These are phyloP conservation scores for Phytophthora constricta DNA, from an alignment of 352 stramenopile genomes.

Conservation along the genomic window DNA sequence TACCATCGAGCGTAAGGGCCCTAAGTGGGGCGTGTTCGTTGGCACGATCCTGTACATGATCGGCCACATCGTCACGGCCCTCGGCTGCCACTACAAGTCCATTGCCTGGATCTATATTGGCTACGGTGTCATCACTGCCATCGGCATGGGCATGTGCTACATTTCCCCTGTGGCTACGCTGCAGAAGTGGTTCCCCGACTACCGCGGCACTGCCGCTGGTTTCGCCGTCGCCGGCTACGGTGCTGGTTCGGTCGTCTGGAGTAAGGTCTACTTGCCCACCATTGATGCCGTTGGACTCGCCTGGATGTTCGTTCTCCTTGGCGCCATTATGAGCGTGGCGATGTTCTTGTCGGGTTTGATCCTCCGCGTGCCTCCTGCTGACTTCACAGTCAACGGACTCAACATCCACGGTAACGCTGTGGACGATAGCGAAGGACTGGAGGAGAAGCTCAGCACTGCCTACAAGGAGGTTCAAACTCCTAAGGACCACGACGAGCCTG, in stretches of 20 bases:
- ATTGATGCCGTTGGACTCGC: constrained; percentile 51
- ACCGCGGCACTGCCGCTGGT: constrained; percentile 66
- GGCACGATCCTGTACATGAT: constrained; percentile 55
- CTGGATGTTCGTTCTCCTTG: constrained; percentile 52
- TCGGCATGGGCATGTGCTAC: constrained; percentile 75
- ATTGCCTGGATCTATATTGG: constrained; percentile 66
- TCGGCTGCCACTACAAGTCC: constrained; percentile 58
- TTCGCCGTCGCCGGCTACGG: constrained; percentile 72
- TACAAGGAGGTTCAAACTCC: constrained; percentile 55
- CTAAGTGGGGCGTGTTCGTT: constrained; percentile 49
- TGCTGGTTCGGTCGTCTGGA: constrained; percentile 65
- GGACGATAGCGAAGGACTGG: constrained; percentile 39
- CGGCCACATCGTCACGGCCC: constrained; percentile 60
- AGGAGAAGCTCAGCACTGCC: constrained; percentile 48
- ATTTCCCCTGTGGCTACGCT: constrained; percentile 67
- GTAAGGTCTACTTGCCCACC: constrained; percentile 63
- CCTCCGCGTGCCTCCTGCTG: constrained; percentile 53
- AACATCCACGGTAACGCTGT: constrained; percentile 69
- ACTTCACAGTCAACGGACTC: constrained; percentile 56
- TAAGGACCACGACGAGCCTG: constrained; percentile 24
- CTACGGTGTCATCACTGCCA: constrained; percentile 69
- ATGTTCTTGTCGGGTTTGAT: constrained; percentile 55
- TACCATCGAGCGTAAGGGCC: constrained; percentile 68
- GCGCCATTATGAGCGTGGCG: constrained; percentile 43
- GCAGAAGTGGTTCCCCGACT: constrained; percentile 83